Evolutionary conservation across 768 basidiomycete species (phyloP), one percentile per base, ranked within the genome.

Genomic region (Coprinopsis cinerea): DNA sequence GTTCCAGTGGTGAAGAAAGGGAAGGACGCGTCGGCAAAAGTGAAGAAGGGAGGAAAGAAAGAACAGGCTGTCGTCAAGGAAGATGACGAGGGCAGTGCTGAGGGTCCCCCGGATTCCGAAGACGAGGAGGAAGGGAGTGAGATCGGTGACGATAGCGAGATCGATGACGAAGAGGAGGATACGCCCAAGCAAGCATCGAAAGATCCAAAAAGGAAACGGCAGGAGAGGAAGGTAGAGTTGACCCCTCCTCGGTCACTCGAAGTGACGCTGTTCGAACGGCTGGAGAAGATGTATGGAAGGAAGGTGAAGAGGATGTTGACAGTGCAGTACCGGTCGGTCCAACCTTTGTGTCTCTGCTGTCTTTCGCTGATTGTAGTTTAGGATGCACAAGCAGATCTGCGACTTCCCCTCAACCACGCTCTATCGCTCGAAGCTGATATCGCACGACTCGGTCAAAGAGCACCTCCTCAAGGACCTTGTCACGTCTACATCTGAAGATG

Each of bases 371-470:
- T 20, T 23, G 26, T 9, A 1, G 23, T 39, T 24, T 49, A 92
- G 92, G 18, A 96, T 97, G 93, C 88, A 96, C 61, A 70, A 76
- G 1, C 75, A 80, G 35, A 97, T 97, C 39, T 92, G 90, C 47
- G 65, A 75, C 14, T 96, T 94, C 61, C 93, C 93, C 1, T 94
- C 92, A 0, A 73, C 77, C 54, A 85, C 82, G 1, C 77, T 97
- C 22, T 97, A 97, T 61, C 68, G 72, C 1, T 81, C 79, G 22
- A 81, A 79, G 52, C 73, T 96, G 22, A 75, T 67, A 27, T 86
- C 91, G 0, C 81, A 91, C 52, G 54, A 68, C 0, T 84, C 88
- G 0, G 92, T 95, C 7, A 76, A 82, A 0, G 63, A 72, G 0
- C 87, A 88, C 59, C 73, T 91, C 0, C 72, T 97, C n/a, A 66